These are phyloP conservation scores for Colletotrichum destructivum DNA, from an alignment of 2,329 filamentous ascomycete genomes.

Conservation along the genomic window DNA sequence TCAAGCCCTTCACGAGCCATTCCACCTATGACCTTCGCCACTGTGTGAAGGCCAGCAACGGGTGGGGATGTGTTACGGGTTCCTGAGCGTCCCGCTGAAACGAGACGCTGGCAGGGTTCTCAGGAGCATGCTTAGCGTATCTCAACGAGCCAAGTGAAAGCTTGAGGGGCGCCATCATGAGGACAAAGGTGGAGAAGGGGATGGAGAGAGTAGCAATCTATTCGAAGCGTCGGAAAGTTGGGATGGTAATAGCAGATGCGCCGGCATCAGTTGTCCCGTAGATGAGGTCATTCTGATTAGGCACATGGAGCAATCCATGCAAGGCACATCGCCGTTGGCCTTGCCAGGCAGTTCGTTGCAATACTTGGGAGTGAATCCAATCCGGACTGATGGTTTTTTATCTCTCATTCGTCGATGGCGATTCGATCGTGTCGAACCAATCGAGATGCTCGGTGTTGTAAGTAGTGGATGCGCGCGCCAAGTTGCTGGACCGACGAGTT, in stretches of 20 bases:
- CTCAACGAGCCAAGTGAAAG: constrained; percentile 6
- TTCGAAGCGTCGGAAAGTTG: constrained; percentile 41
- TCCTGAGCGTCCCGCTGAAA: constrained; percentile 41
- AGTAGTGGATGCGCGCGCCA: constrained; percentile 28
- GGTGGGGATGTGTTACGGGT: constrained; percentile 22
- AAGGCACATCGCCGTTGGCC: constrained; percentile 22
- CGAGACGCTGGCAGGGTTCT: constrained; percentile 24
- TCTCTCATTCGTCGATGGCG: not conserved
- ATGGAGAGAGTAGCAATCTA: constrained; percentile 39
- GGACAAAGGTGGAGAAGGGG: constrained; percentile 14
- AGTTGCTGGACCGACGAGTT: constrained; percentile 25
- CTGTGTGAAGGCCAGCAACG: constrained; percentile 14
- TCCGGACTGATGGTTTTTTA: not conserved
- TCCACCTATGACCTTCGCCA: constrained; percentile 24
- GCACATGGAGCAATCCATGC: constrained; percentile 24
- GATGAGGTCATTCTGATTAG: constrained; percentile 35
- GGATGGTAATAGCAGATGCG: constrained; percentile 24
- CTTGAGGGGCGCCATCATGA: constrained; percentile 17
- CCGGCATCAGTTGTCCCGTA: not conserved
- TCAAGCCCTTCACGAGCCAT: not conserved
- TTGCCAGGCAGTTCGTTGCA: not conserved
- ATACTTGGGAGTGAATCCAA: constrained; percentile 3
- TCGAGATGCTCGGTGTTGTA: constrained; percentile 11
- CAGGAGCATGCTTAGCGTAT: constrained; percentile 28
- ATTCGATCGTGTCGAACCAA: not conserved